phyloP scores from a whole-genome alignment of 2,329 filamentous ascomycete species.

The Alternaria dauci region DNA sequence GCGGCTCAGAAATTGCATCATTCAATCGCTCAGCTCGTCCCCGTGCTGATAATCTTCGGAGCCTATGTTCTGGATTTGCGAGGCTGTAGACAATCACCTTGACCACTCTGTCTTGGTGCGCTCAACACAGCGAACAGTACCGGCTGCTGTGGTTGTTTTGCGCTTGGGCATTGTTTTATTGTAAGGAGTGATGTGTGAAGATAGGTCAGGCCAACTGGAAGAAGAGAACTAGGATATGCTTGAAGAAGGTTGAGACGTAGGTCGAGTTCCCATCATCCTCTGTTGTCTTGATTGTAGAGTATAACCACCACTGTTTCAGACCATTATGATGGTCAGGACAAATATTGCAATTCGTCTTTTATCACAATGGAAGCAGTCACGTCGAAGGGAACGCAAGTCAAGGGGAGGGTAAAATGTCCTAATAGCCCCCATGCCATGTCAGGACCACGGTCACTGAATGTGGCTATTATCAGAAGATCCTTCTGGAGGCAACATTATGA shows the following conservation, averaged over 20 bases:
- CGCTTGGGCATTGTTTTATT: too few relatives aligned
- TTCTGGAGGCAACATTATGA: background rate
- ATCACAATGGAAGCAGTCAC: background rate
- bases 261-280: background rate
- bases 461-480: background rate
- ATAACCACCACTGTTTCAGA: background rate
- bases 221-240: background rate
- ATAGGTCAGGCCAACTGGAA: background rate
- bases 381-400: background rate
- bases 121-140: too few relatives aligned
- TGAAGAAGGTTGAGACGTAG: background rate
- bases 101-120: slow-evolving; percentile 35
- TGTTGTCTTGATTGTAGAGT: background rate
- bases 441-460: background rate
- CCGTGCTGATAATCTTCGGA: slow-evolving; percentile 31
- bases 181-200: too few relatives aligned
- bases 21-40: slow-evolving; percentile 37
- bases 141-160: too few relatives aligned
- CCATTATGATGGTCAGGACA: background rate
- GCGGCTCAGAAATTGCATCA: slow-evolving; percentile 25
- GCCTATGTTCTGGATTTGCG: too few relatives aligned
- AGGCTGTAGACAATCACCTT: slow-evolving; percentile 20
- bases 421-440: background rate
- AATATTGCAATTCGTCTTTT: background rate
- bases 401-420: background rate